Evolutionary conservation across 805 yeast species (phyloP).

Genomic region (Candida caryicola): DNA sequence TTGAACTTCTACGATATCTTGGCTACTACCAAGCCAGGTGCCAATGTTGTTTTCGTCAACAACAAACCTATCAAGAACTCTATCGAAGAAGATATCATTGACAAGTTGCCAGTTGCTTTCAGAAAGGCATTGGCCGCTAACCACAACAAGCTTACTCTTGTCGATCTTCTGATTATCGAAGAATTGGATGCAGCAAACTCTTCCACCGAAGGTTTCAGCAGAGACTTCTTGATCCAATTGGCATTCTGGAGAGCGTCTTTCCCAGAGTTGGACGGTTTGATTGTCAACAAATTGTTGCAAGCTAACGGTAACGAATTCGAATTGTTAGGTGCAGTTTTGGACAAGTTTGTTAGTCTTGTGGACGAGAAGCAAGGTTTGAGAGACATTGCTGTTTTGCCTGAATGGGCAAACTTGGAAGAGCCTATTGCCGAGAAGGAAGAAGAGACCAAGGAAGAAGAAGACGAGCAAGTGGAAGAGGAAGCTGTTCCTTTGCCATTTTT

Average conservation of each 20-base stretch:
- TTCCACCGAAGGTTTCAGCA: conserved; percentile 73
- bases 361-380: conserved; percentile 44
- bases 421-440: conserved; percentile 31
- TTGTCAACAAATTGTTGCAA: conserved; percentile 74
- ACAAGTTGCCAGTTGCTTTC: conserved; percentile 51
- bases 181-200: conserved; percentile 49
- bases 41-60: conserved; percentile 50
- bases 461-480: conserved; percentile 26
- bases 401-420: conserved; percentile 36
- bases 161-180: conserved; percentile 63
- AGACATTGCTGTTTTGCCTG: conserved; percentile 30
- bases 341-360: conserved; percentile 60
- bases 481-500: conserved; percentile 43
- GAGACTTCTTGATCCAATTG: conserved; percentile 70
- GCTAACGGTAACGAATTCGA: conserved; percentile 83
- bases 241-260: conserved; percentile 74
- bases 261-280: conserved; percentile 59
- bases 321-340: conserved; percentile 67
- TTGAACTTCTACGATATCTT: conserved; percentile 60
- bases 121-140: conserved; percentile 53
- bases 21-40: conserved; percentile 55
- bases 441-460: conserved; percentile 14
- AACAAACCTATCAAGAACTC: conserved; percentile 32
- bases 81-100: conserved; percentile 49
- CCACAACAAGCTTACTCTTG: conserved; percentile 48